Evolutionary conservation across 176 grass and related monocot species (phyloP), one percentile per base, ranked within the genome.

Genomic region (Pontederia paniculata): DNA sequence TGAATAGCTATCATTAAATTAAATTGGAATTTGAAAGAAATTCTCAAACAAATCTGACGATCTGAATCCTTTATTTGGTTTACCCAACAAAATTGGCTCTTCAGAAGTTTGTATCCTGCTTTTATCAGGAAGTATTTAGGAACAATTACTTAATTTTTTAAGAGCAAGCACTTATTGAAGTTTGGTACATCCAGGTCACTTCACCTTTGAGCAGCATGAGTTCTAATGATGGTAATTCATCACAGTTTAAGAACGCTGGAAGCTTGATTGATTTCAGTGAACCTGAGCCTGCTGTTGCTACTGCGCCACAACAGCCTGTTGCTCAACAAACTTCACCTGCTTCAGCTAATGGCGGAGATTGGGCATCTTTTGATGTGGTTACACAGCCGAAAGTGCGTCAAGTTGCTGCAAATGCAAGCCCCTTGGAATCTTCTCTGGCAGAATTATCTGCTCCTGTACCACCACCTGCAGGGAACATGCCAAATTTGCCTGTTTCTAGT

Each of bases 241-340:
- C 75, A 56, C 80, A 74, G 54, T 18, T 48, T 4, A 85, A 85
- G 41, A 54, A 28, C 50, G 28, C 72, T 54, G 63, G 78, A 63
- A 90, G 80, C 75, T 83, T 90, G 65, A 97, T 97, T 73, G 80
- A 90, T 86, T 97, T 87, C 52, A 74, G 74, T 61, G 70, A 88
- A 74, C 60, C 71, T 66, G 65, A 90, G 56, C 80, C 81, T 70
- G 10, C 63, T 54, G 52, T 21, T 55, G 52, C 78, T 72, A 54
- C 66, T 17, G 43, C 46, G 66, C 42, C 67, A 45, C 52, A 58
- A 60, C 70, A 80, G n/a, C 50, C 66, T 62, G 58, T 69, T 72
- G 22, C 58, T 72, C 80, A 77, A 74, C 73, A 80, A 75, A 59
- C 42, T 12, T 60, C 45, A 23, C 48, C 49, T 75, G 66, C 67